These are phyloP conservation scores for Suhomyces terraborum DNA, from an alignment of 1,139 yeast species.

Conservation along the genomic window DNA sequence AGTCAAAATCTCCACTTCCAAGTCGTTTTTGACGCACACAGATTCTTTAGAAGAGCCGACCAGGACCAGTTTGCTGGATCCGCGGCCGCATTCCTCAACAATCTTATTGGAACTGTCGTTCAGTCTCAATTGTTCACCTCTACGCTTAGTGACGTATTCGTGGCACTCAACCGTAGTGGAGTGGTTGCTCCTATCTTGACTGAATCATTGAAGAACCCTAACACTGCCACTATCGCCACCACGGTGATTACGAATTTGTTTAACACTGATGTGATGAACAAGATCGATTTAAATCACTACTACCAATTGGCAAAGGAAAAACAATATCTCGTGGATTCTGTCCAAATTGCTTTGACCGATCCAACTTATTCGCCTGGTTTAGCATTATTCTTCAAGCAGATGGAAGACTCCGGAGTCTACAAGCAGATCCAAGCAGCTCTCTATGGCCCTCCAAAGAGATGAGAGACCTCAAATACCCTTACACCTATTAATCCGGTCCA, in stretches of 20 bases:
- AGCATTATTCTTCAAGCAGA: conserved; percentile 34
- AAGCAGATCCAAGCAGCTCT: conserved; percentile 36
- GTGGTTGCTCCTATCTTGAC: conserved; percentile 33
- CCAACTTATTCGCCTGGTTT: conserved; percentile 37
- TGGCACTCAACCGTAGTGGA: conserved; percentile 37
- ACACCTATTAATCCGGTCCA: background rate
- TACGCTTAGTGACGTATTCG: conserved; percentile 29
- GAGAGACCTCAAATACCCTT: conserved; percentile 1
- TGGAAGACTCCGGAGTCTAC: conserved; percentile 38
- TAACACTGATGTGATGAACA: conserved; percentile 36
- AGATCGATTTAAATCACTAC: conserved; percentile 27
- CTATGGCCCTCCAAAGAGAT: conserved; percentile 26
- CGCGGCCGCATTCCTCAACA: conserved; percentile 35
- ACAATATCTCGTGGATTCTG: conserved; percentile 25
- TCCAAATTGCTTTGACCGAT: conserved; percentile 32
- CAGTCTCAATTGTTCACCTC: conserved; percentile 28
- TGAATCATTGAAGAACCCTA: conserved; percentile 30
- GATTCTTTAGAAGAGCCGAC: conserved; percentile 17
- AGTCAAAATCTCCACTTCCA: conserved; percentile 13
- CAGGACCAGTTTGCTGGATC: conserved; percentile 32
- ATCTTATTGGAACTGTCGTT: conserved; percentile 32
- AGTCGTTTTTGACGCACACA: conserved; percentile 13
- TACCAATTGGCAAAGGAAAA: conserved; percentile 29
- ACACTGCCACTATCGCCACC: conserved; percentile 28
- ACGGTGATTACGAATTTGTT: conserved; percentile 32